Conservation (phyloP, 106 monocot species). For the Dendrobium chrysotoxum region DNA sequence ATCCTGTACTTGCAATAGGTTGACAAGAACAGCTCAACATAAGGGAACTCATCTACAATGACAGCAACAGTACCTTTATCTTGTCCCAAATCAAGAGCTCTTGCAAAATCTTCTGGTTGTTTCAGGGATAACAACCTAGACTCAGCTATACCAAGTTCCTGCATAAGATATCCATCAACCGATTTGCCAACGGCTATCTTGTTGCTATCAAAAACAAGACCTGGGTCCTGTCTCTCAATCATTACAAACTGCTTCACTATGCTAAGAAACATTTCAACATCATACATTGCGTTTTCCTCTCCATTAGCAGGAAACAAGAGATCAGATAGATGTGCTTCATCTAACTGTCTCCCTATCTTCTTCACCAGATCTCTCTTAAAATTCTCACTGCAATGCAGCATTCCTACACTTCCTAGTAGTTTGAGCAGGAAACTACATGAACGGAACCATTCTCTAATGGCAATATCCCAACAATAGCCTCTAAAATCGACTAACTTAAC, state of each 20-base stretch:
- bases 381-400: conserved; percentile 18
- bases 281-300: conserved; percentile 14
- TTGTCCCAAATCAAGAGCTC: conserved; percentile 54
- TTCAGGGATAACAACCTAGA: conserved; percentile 49
- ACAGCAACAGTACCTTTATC: conserved; percentile 59
- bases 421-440: conserved; percentile 34
- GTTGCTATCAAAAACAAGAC: conserved; percentile 7
- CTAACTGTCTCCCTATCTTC: conserved; percentile 23
- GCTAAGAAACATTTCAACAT: conserved; percentile 15
- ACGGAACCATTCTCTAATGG: conserved; percentile 23
- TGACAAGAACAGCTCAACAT: conserved; percentile 68
- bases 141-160: conserved; percentile 49
- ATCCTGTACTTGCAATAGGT: conserved; percentile 56
- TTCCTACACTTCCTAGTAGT: conserved; percentile 13
- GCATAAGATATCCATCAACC: conserved; percentile 40
- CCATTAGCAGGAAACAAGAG: conserved; percentile 14
- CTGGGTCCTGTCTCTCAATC: conserved; percentile 14
- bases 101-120: conserved; percentile 57
- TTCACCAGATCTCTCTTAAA: conserved; percentile 23
- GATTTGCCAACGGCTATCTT: conserved; percentile 28
- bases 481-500: conserved; percentile 15
- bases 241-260: conserved; percentile 29
- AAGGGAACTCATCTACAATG: conserved; percentile 77
- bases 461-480: conserved; percentile 29
- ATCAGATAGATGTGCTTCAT: conserved; percentile 23